Evolutionary conservation across 176 grass and related monocot genomes (phyloP), one percentile per base, ranked within the genome.

Genomic region (Eragrostis nindensis): DNA sequence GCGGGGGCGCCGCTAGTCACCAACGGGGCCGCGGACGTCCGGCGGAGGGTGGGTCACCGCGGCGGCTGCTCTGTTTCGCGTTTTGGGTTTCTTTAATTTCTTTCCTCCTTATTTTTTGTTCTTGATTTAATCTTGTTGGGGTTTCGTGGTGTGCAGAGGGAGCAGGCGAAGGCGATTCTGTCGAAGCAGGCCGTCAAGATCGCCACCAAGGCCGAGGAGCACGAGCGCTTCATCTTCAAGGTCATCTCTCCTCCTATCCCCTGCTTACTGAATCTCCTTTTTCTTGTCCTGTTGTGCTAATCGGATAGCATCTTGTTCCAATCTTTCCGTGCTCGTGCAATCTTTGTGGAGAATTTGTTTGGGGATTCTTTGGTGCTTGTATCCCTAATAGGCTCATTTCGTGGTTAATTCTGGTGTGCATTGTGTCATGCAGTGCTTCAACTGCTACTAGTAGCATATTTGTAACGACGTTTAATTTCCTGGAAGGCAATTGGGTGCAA

Each of bases 141-240:
- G 11, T 9, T 19, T n/a, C 80, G 11, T 71, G 42, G 47, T 14
- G 15, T 25, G 73, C 54, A 95, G 93, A 95, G 87, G 79, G 85
- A 87, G 19, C 84, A 94, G 47, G 89, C 94, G 21, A 97, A 94
- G 92, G 92, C 59, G 89, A 85, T 98, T 56, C 89, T 98, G 71
- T 93, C 95, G 21, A 95, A 95, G 86, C 92, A 98, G 75, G 92
- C 90, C 27, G 85, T 87, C 63, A 98, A 93, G 86, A 94, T 98
- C 59, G 88, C 92, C 81, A 91, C 83, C 60, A 87, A 93, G 87
- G 92, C 96, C 0, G 92, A 98, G 86, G 55, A 98, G 90, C 96
- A 98, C 70, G 92, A 98, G 73, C 73, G 81, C 46, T 89, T 89
- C 71, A 85, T 98, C 74, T 93, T 98, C 11, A 98, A 95, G 90